Evolutionary conservation across 2,329 filamentous ascomycete genomes (phyloP), one percentile per base, ranked within the genome.

Genomic region (Trichoderma citrinoviride): DNA sequence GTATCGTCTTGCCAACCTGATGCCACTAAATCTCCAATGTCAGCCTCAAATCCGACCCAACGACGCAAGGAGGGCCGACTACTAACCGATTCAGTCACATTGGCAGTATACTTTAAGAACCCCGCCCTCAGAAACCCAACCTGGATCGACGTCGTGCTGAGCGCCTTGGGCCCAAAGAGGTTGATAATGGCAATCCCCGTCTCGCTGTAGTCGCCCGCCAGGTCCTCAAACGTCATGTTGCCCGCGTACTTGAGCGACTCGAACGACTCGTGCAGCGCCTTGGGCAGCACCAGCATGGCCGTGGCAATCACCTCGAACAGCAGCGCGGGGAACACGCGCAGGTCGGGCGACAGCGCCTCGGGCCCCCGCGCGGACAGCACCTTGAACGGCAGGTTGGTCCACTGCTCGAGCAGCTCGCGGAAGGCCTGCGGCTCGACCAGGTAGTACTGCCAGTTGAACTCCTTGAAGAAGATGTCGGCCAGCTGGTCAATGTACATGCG

Each of bases 161-260:
- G 80, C 50, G 84, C 77, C 54, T 81, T 78, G 73, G 87, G 87
- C 17, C 85, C 86, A 25, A 89, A 75, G 23, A 88, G 72, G 17
- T 77, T 77, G 46, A 86, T 70, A 49, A 88, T 80, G 8, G 80
- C 77, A 27, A 83, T 76, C 7, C 85, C 84, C 0, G 83, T 81
- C 63, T 88, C 85, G 69, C 85, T 87, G 70, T 87, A 88, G 64
- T 87, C 86, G 17, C 77, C 76, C 2, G 85, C 85, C 21, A 89
- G 73, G 57, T 87, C 84, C 71, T 87, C 84, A 66, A 87, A 86
- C 2, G 82, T 82, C 82, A 87, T 86, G 54, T 80, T 82, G 3
- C 79, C 81, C 0, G 83, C 82, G 69, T 87, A 87, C 71, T 87
- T 87, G 55, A 89, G 76, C 2, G 80, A 77, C 29, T 85, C 82